These are phyloP conservation scores for Teunomyces stri DNA, from an alignment of 805 yeast genomes.

Conservation along the genomic window DNA sequence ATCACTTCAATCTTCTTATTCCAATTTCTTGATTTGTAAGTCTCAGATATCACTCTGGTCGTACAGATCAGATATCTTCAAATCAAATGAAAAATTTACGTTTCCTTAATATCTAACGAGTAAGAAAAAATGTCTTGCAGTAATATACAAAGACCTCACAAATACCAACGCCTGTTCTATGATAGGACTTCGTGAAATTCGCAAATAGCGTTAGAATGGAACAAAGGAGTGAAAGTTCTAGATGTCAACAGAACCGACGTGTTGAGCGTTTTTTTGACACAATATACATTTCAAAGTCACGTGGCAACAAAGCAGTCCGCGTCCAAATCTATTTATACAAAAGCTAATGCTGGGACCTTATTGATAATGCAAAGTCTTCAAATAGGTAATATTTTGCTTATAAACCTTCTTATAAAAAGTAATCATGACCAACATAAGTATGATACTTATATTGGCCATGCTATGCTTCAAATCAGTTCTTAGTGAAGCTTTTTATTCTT, in stretches of 20 bases:
- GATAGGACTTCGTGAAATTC: not conserved
- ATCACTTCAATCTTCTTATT: not conserved
- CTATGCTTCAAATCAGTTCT: too few relatives aligned
- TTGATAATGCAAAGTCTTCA: too few relatives aligned
- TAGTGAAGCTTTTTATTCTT: too few relatives aligned
- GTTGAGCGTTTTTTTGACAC: constrained; percentile 1
- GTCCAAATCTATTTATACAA: too few relatives aligned
- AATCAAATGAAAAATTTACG: too few relatives aligned
- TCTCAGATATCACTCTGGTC: not conserved
- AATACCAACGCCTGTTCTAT: not conserved
- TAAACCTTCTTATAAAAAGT: too few relatives aligned
- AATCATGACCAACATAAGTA: too few relatives aligned
- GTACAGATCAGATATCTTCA: not conserved
- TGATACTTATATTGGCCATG: too few relatives aligned
- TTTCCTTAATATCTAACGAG: too few relatives aligned
- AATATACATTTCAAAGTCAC: not conserved
- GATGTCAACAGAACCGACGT: not conserved
- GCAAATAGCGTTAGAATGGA: not conserved
- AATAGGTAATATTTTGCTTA: too few relatives aligned
- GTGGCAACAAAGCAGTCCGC: not conserved
- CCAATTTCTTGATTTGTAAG: not conserved
- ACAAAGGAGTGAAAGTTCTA: not conserved
- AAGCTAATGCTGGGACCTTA: too few relatives aligned
- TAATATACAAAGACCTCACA: not conserved
- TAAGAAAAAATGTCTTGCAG: not conserved